Base-by-base conservation (phyloP, 306 rosid species). In the Quercus aquifolioides region DNA sequence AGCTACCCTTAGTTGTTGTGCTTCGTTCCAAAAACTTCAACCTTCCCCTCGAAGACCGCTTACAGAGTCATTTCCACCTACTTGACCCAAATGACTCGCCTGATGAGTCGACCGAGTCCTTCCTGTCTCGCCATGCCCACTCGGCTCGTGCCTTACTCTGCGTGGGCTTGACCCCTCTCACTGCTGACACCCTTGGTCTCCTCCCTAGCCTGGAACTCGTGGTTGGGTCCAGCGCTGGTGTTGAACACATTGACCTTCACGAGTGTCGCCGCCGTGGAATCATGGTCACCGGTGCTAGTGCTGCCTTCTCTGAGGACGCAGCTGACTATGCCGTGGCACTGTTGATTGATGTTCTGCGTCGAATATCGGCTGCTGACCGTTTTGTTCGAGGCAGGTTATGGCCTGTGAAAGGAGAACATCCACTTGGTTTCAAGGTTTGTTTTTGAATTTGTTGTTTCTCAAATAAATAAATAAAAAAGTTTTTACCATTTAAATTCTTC, bases 261-360 rank as follows among this genome's bases (percentile, higher is more conserved):
- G 67, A 75, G n/a, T 73, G 73, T 38, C 46, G 73, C 73, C 65
- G 10, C 15, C 52, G 78, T 30, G 73, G 82, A n/a, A 59, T 79
- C 13, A 38, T 73, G 43, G 78, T 79, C 74, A 49, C 83, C 28
- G 4, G 23, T 20, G 62, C 71, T 19, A 78, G 83, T 6, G 19
- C 21, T 9, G 73, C 67, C 4, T 73, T 20, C 78, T 18, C 74
- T 9, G 72, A 71, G 28, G 54, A 59, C 19, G 73, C 51, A 1
- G 77, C 82, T 0, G 76, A 79, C 62, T 71, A 43, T 18, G 82
- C 82, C 10, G 73, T 79, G 17, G 82, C 63, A 9, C 77, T 79
- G 19, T n/a, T 79, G 64, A 14, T 79, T 46, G 77, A 59, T 51
- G 72, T 79, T 8, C 55, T 79, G 15, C 64, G 77, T 17, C 63